Percentiles rank a stretch among this genome's conserved stretches.
phyloP scores from a whole-genome alignment of 495 filamentous ascomycete species.

The Thermochaetoides thermophila region DNA sequence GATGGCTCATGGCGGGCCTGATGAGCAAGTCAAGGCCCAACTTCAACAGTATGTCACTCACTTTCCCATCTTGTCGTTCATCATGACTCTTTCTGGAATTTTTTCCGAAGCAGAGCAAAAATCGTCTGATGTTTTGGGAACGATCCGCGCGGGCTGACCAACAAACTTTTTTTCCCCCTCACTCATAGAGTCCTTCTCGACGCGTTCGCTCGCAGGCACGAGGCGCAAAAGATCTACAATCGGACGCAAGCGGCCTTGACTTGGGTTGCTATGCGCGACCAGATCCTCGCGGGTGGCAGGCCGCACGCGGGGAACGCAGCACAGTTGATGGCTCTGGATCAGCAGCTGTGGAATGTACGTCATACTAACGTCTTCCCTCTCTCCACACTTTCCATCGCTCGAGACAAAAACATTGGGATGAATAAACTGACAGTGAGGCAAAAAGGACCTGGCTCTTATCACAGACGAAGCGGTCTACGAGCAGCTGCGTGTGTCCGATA shows the following conservation, averaged over 20 bases:
- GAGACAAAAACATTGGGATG: neutral
- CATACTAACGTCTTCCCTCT: neutral
- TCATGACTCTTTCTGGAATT: neutral
- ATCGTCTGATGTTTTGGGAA: too few relatives aligned
- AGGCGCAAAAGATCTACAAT: constrained; percentile 73
- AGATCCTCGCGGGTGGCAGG: constrained; percentile 48
- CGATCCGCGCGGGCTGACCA: too few relatives aligned
- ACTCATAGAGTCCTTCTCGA: constrained; percentile 56
- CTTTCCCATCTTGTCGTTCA: neutral
- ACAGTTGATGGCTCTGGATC: constrained; percentile 43
- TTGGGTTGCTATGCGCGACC: constrained; percentile 63
- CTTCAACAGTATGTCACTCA: constrained; percentile 48
- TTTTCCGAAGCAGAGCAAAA: neutral
- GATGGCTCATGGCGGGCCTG: constrained; percentile 38
- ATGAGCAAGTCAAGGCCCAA: constrained; percentile 59
- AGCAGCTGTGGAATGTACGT: constrained; percentile 45
- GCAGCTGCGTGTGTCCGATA: constrained; percentile 49
- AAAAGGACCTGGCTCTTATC: constrained; percentile 51
- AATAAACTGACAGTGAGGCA: neutral
- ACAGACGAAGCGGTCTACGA: constrained; percentile 52
- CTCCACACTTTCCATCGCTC: neutral
- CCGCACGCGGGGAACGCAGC: constrained; percentile 42
- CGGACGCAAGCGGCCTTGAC: constrained; percentile 60
- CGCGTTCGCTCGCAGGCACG: constrained; percentile 63
- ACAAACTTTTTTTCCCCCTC: neutral